These are phyloP conservation scores for Zychaea mexicana DNA, from an alignment of 371 early-diverging fungal species.

Conservation along the genomic window DNA sequence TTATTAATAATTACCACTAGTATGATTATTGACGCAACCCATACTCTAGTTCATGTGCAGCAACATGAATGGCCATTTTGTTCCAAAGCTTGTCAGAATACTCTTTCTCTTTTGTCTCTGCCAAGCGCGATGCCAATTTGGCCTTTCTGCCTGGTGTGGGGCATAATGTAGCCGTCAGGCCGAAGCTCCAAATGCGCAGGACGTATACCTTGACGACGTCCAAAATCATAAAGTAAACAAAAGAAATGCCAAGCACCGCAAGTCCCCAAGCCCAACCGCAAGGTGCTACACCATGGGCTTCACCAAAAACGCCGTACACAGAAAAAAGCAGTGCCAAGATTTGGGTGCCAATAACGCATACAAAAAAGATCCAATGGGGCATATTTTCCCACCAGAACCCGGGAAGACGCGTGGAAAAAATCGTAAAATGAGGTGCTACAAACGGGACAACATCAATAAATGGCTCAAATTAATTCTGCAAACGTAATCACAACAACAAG, in stretches of 20 bases:
- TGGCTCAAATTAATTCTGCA: neutral
- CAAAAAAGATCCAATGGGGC: slow-evolving; percentile 71
- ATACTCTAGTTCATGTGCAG: slow-evolving; percentile 1
- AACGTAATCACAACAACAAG: neutral
- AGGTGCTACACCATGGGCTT: slow-evolving; percentile 47
- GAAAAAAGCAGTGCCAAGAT: slow-evolving; percentile 88
- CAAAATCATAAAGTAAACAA: slow-evolving; percentile 75
- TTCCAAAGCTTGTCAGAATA: neutral
- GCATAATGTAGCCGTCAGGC: slow-evolving; percentile 64
- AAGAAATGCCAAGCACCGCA: slow-evolving; percentile 66
- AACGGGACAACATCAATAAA: too few relatives aligned
- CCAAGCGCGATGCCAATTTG: slow-evolving; percentile 51
- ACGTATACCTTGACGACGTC: slow-evolving; percentile 86
- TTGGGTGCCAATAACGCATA: slow-evolving; percentile 86
- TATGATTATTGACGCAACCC: neutral
- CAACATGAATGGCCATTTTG: neutral
- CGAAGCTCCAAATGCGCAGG: slow-evolving; percentile 72
- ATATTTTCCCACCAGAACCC: slow-evolving; percentile 84
- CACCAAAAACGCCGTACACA: slow-evolving; percentile 71
- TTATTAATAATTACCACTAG: too few relatives aligned
- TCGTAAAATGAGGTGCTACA: slow-evolving; percentile 85
- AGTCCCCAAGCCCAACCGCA: slow-evolving; percentile 62
- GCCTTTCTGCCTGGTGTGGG: slow-evolving; percentile 64
- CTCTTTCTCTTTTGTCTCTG: slow-evolving; percentile 3
- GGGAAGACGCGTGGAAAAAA: slow-evolving; percentile 87